phyloP scores from a whole-genome alignment of 805 yeast genomes.

The Scheffersomyces ergatensis region DNA sequence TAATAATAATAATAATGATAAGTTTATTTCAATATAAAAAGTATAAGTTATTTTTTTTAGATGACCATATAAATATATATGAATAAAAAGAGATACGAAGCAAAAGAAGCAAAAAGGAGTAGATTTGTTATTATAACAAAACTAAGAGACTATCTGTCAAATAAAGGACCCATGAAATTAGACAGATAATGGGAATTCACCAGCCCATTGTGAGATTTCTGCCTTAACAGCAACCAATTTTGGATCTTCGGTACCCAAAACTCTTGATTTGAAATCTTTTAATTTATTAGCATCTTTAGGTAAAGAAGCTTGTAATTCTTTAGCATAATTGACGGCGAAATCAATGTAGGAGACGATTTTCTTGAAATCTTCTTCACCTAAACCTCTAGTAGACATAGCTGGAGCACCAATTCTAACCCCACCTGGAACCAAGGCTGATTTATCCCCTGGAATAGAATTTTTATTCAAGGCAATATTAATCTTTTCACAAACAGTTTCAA shows the following conservation, averaged over 20 bases:
- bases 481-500: conserved; percentile 84
- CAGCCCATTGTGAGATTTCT: conserved; percentile 91
- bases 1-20: conserved; percentile 2
- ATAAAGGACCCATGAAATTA: conserved; percentile 10
- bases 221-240: conserved; percentile 59
- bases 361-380: conserved; percentile 72
- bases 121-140: no score
- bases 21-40: no score
- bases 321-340: conserved; percentile 74
- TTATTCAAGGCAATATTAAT: conserved; percentile 94
- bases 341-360: conserved; percentile 79
- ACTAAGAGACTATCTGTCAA: no score
- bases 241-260: conserved; percentile 69
- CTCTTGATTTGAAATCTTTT: conserved; percentile 89
- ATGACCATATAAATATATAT: no score
- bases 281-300: conserved; percentile 93
- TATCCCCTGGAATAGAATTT: conserved; percentile 95
- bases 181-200: conserved; percentile 64
- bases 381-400: conserved; percentile 97
- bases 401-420: conserved; percentile 98
- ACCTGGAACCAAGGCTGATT: conserved; percentile 92
- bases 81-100: neutral
- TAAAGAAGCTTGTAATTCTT: conserved; percentile 68
- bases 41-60: no score
- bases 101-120: conserved; percentile 2